Conservation (phyloP, 306 rosid species). For the Benincasa hispida region DNA sequence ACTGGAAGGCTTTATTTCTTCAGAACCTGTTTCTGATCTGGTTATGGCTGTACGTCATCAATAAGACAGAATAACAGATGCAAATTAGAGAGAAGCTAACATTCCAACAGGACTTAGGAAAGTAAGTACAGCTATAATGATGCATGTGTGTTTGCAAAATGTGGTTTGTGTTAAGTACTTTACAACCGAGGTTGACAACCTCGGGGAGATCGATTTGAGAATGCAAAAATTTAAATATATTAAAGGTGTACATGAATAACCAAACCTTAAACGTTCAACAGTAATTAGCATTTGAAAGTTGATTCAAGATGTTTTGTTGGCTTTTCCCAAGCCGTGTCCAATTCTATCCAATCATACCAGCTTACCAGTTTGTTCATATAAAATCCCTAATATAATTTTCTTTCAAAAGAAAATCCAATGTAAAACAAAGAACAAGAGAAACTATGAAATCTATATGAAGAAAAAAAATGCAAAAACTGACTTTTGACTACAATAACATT, state of each 20-base stretch:
- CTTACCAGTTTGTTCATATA: background rate
- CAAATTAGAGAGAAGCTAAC: background rate
- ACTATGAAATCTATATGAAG: background rate
- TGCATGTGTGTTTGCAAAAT: background rate
- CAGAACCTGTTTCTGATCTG: conserved; percentile 27
- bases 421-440: background rate
- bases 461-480: background rate
- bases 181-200: background rate
- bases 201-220: background rate
- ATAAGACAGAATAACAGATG: background rate
- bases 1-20: conserved; percentile 34
- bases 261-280: background rate
- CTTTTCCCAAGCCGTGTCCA: background rate
- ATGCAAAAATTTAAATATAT: background rate
- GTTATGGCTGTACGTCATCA: conserved; percentile 21
- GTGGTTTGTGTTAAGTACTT: background rate
- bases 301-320: background rate
- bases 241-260: background rate
- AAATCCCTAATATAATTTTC: background rate
- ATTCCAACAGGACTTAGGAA: background rate
- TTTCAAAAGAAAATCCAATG: background rate
- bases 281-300: background rate
- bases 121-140: background rate
- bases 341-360: background rate
- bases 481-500: background rate